Evolutionary conservation across 495 filamentous ascomycete genomes (phyloP).

Genomic region (Trichoderma erinaceum): DNA sequence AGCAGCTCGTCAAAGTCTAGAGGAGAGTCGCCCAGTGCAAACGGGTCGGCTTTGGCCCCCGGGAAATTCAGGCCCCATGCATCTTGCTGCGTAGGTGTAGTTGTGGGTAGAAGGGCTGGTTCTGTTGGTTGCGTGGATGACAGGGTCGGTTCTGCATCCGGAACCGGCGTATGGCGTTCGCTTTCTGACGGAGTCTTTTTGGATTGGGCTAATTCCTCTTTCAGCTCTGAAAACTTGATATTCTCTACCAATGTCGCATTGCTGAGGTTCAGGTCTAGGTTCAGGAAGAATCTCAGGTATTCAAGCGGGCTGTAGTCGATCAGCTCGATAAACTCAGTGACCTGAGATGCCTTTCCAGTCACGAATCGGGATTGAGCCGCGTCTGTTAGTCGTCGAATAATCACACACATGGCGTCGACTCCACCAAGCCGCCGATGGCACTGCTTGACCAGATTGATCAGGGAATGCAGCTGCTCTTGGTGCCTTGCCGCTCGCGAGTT

Average conservation of each 20-base stretch:
- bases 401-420: neutral
- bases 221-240: neutral
- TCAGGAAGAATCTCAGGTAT: conserved; percentile 1
- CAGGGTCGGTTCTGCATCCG: neutral
- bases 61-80: neutral
- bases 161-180: neutral
- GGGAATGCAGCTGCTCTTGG: neutral
- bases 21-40: neutral
- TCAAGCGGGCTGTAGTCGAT: neutral
- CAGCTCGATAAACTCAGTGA: neutral
- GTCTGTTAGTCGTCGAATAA: conserved; percentile 2
- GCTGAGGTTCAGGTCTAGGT: neutral
- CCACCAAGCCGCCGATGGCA: conserved; percentile 1
- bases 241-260: neutral
- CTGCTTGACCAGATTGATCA: neutral
- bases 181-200: neutral
- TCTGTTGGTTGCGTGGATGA: neutral
- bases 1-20: neutral
- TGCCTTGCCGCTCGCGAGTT: neutral
- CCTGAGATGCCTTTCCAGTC: conserved; percentile 6
- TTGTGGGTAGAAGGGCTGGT: neutral
- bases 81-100: neutral
- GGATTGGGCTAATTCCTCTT: neutral
- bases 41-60: neutral
- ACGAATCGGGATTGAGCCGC: neutral